phyloP scores from a whole-genome alignment of 805 yeast genomes.

The Wickerhamiella parazyma region DNA sequence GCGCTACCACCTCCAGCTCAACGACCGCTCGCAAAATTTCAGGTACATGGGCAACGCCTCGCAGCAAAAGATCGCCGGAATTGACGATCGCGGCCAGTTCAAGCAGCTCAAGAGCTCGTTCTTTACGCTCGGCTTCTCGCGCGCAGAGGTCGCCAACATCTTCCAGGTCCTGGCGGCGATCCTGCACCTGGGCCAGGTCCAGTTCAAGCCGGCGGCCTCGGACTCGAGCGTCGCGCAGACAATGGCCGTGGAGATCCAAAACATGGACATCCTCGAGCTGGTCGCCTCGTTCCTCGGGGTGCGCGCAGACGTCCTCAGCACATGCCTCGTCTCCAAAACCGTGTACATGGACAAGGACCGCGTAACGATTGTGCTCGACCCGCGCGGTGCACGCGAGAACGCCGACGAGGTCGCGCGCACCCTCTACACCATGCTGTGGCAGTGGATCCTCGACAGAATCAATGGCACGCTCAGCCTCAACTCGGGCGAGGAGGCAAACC shows the following conservation, averaged over 20 bases:
- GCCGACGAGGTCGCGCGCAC: slow-evolving; percentile 32
- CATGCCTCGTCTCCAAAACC: slow-evolving; percentile 28
- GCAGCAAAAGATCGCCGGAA: slow-evolving; percentile 29
- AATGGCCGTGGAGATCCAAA: slow-evolving; percentile 27
- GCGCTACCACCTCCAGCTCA: slow-evolving; percentile 31
- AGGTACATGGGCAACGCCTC: slow-evolving; percentile 34
- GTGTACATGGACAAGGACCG: slow-evolving; percentile 27
- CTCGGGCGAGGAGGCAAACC: slow-evolving; percentile 14
- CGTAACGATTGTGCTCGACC: slow-evolving; percentile 30
- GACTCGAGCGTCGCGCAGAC: slow-evolving; percentile 26
- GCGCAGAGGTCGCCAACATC: slow-evolving; percentile 35
- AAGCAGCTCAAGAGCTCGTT: slow-evolving; percentile 36
- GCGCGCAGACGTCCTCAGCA: slow-evolving; percentile 26
- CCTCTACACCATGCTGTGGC: slow-evolving; percentile 28
- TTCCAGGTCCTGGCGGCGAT: slow-evolving; percentile 35
- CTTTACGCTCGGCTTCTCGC: slow-evolving; percentile 34
- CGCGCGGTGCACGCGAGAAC: slow-evolving; percentile 30
- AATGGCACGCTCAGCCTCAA: slow-evolving; percentile 24
- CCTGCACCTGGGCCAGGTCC: slow-evolving; percentile 32
- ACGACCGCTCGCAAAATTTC: slow-evolving; percentile 27
- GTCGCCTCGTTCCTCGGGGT: slow-evolving; percentile 31
- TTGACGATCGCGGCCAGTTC: slow-evolving; percentile 38
- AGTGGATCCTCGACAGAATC: slow-evolving; percentile 29
- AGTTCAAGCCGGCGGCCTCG: slow-evolving; percentile 24
- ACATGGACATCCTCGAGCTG: slow-evolving; percentile 24